phyloP scores from a whole-genome alignment of 176 grass and related monocot species.

The Triticum dicoccoides region DNA sequence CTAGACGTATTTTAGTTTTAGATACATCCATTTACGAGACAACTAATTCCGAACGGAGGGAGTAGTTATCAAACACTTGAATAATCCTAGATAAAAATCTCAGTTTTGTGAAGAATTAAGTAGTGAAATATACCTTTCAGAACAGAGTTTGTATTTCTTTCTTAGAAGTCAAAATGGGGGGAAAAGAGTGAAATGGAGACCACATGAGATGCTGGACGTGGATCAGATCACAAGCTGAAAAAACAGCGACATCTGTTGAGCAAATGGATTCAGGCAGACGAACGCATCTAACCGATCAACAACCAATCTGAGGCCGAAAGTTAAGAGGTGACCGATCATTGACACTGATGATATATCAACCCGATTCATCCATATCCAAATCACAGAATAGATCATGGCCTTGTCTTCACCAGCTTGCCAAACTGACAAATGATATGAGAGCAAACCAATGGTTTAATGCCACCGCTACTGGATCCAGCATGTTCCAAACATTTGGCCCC shows the following conservation, averaged over 20 bases:
- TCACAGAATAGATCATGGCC: neutral
- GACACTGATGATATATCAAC: neutral
- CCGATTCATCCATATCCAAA: neutral
- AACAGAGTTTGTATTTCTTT: neutral
- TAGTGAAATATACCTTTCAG: neutral
- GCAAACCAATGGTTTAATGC: neutral
- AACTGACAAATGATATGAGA: neutral
- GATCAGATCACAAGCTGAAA: neutral
- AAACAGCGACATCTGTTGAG: neutral
- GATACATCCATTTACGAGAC: too few relatives aligned
- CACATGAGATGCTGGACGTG: neutral
- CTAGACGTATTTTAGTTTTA: too few relatives aligned
- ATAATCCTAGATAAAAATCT: neutral
- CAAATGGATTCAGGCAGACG: neutral
- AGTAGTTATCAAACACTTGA: neutral
- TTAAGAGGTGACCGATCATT: neutral
- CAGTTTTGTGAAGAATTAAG: neutral
- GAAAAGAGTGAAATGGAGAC: neutral
- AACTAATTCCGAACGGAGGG: too few relatives aligned
- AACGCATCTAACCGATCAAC: neutral
- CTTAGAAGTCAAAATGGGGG: neutral
- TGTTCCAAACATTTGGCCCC: conserved; percentile 22
- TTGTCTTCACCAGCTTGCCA: neutral
- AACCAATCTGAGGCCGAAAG: neutral
- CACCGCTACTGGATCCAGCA: neutral